Base-by-base conservation (phyloP, 1,284 basidiomycete genomes). In the Tranzscheliella williamsii region DNA sequence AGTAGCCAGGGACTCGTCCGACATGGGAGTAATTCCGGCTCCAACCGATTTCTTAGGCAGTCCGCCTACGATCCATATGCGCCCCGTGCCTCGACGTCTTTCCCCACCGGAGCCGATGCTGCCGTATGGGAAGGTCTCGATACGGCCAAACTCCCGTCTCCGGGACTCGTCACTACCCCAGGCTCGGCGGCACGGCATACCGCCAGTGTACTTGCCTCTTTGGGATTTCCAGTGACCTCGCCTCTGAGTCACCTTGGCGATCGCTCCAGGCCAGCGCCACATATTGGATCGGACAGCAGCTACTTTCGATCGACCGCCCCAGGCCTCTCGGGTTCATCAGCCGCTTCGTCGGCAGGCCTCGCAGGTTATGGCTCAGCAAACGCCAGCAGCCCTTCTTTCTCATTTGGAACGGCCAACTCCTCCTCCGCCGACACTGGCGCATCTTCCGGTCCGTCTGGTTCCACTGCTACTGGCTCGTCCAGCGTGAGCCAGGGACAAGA, bases 81-180 rank as follows among this genome's bases (percentile, higher is more conserved):
- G 16, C 29, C 41, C 1, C 39, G 60, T 13, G 42, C 50, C 15
- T 4, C 30, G 24, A 12, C 38, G 7, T n/a, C 38, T 7, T 63
- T 53, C 21, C 35, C 36, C 36, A 56, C 35, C 16, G 40, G 47
- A 18, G 41, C 60, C 20, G 60, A 63, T 17, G 60, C 60, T 16
- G 53, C 60, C 35, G 51, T 68, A 12, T 68, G 66, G 66, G 66
- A 69, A 16, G 52, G 53, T 2, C 45, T 67, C 18, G 60, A 63
- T 18, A 63, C 60, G 3, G 60, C 53, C 49, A 63, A 63, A 24
- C 13, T 63, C 21, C 60, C 60, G 5, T 63, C 60, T 11, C 60
- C 60, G 3, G 53, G 60, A 18, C 53, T 49, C 38, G 60, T 51
- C 4, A 57, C 48, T 13, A 63, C 53, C 2, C 49, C 60, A 16